Base-by-base conservation (phyloP, 2,329 filamentous ascomycete genomes). In the Thermoascus crustaceus region DNA sequence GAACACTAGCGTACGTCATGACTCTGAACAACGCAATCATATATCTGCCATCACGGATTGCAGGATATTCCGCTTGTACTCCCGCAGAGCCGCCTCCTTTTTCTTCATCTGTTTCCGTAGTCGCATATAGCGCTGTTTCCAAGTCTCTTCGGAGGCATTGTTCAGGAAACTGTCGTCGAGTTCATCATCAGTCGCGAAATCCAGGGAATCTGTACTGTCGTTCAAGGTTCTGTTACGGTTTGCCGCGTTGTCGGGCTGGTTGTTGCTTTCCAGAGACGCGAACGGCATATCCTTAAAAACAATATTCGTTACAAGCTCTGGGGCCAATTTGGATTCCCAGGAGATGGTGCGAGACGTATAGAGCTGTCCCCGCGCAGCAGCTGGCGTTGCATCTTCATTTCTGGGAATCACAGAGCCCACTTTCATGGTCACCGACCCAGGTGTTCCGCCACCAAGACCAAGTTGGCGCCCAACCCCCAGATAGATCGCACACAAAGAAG, bases 21-120 rank as follows among this genome's bases (percentile, higher is more conserved):
- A n/a, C n/a, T n/a, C n/a, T n/a, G n/a, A n/a, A n/a, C n/a, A n/a
- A n/a, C n/a, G 4, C 8, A 5, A 9, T 30, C 40, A 63, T 21
- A 62, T 54, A 37, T 63, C 58, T 24, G 56, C 54, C 61, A 65
- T 64, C n/a, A 65, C 61, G 10, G 58, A 61, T 42, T 64, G 59
- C 10, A 65, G 48, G 19, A 65, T 61, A 30, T 55, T 63, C 21
- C 61, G 60, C 37, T 63, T 64, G 35, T 64, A 64, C 26, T 61
- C 49, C 1, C 54, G 52, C 18, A 64, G 38, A 14, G 59, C 49
- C 9, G 52, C 49, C 8, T 65, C 61, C 27, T 56, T 59, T 38
- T 55, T 63, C 35, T 57, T 55, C 49, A 59, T 54, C 34, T 64
- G 59, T 20, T 52, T 50, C 9, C 55, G 55, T 13, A 64, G 46